Evolutionary conservation across 441 rosid genomes (phyloP).

Genomic region (Sinapis alba): DNA sequence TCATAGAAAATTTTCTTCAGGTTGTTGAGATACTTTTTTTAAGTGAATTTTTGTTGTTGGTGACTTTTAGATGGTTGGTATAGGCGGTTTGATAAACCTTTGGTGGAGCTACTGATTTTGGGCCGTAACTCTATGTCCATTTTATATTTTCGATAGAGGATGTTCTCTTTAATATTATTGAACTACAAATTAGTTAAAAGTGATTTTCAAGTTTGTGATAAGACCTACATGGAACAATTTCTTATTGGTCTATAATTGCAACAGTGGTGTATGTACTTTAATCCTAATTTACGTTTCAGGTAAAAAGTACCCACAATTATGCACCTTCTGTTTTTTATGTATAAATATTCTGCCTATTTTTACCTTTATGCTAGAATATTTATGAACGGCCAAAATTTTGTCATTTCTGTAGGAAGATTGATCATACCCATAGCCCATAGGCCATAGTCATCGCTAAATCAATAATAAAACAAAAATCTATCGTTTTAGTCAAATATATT

Average conservation of each 20-base stretch:
- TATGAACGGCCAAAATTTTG: not conserved
- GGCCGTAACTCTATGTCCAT: no score
- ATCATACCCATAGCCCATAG: constrained; percentile 4
- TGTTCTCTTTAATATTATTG: no score
- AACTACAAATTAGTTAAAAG: no score
- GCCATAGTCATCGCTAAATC: constrained; percentile 6
- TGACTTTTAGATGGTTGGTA: no score
- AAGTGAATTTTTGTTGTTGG: no score
- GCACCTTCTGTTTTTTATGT: not conserved
- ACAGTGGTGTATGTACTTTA: not conserved
- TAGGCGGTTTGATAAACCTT: no score
- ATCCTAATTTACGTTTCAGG: not conserved
- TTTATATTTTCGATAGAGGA: no score
- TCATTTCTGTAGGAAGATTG: constrained; percentile 4
- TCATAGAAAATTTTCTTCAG: no score
- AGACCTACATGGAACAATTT: not conserved
- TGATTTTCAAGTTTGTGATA: not conserved
- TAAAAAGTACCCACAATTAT: not conserved
- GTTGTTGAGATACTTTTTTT: no score
- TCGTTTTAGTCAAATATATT: constrained; percentile 28
- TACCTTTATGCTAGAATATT: not conserved
- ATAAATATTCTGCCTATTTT: not conserved
- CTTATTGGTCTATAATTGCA: not conserved
- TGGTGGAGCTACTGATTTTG: no score
- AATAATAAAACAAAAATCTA: not conserved